phyloP scores from a whole-genome alignment of 441 rosid species.

The Manihot esculenta region DNA sequence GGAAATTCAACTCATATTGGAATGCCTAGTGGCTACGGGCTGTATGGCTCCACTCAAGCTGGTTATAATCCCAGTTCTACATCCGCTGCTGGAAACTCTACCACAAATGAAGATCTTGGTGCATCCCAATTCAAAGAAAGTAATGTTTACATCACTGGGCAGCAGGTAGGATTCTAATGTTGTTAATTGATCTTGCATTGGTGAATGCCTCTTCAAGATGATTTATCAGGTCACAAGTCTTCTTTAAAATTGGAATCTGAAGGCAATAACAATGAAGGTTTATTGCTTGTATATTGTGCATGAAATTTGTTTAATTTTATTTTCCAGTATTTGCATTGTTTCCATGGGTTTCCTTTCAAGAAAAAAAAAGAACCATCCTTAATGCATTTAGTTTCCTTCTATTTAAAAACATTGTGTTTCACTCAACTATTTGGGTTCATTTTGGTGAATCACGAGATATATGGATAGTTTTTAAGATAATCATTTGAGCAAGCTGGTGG shows the following conservation, averaged over 20 bases:
- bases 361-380: neutral
- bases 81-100: slow-evolving; percentile 63
- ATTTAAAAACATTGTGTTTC: neutral
- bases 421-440: neutral
- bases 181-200: slow-evolving; percentile 16
- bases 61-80: slow-evolving; percentile 71
- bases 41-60: slow-evolving; percentile 73
- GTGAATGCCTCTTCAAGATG: neutral
- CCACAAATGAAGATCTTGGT: slow-evolving; percentile 67
- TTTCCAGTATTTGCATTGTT: neutral
- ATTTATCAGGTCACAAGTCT: neutral
- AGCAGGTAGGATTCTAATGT: slow-evolving; percentile 51
- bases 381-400: neutral
- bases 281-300: neutral
- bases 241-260: neutral
- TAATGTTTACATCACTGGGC: slow-evolving; percentile 68
- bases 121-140: slow-evolving; percentile 80
- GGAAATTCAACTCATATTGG: slow-evolving; percentile 69
- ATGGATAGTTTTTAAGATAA: neutral
- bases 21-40: slow-evolving; percentile 78
- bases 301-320: neutral
- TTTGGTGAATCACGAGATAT: neutral
- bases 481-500: neutral
- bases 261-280: no score
- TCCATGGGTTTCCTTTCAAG: neutral